phyloP scores from a whole-genome alignment of 495 filamentous ascomycete species.

The Venustampulla echinocandica region DNA sequence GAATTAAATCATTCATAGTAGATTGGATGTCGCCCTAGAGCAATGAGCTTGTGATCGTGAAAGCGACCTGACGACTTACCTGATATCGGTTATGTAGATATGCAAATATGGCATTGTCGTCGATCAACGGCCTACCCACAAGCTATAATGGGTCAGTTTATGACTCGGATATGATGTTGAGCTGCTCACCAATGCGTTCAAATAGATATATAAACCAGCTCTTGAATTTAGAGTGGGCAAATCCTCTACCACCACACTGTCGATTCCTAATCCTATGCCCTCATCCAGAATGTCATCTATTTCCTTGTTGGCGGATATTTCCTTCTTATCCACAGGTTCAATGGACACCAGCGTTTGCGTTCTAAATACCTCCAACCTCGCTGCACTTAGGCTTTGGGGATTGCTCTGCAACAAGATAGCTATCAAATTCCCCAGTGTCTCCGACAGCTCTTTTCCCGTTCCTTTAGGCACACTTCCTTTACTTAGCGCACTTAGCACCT shows the following conservation, averaged over 20 bases:
- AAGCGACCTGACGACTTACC: slow-evolving; percentile 29
- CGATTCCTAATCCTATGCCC: slow-evolving; percentile 35
- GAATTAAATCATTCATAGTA: slow-evolving; percentile 72
- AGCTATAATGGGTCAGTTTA: slow-evolving; percentile 43
- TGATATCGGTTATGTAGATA: slow-evolving; percentile 80
- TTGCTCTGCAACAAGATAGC: slow-evolving; percentile 42
- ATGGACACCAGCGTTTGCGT: slow-evolving; percentile 38
- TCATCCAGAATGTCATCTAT: slow-evolving; percentile 43
- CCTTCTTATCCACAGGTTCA: slow-evolving; percentile 38
- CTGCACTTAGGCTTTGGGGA: slow-evolving; percentile 41
- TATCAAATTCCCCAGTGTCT: slow-evolving; percentile 41
- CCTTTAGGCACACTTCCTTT: slow-evolving; percentile 34
- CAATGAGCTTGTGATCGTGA: slow-evolving; percentile 10
- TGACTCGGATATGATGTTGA: neutral
- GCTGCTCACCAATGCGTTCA: slow-evolving; percentile 68
- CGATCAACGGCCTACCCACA: slow-evolving; percentile 69
- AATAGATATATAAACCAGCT: slow-evolving; percentile 85
- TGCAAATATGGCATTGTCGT: slow-evolving; percentile 67
- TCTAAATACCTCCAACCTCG: slow-evolving; percentile 42
- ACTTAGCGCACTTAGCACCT: slow-evolving; percentile 36
- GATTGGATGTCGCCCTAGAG: slow-evolving; percentile 64
- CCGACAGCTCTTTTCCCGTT: slow-evolving; percentile 37
- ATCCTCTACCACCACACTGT: slow-evolving; percentile 51
- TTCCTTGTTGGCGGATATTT: slow-evolving; percentile 31
- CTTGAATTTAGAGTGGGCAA: slow-evolving; percentile 65